Percentiles rank a stretch among this genome's conserved stretches.
Conservation (phyloP, 2,329 filamentous ascomycete genomes). For the Claviceps citrina region DNA sequence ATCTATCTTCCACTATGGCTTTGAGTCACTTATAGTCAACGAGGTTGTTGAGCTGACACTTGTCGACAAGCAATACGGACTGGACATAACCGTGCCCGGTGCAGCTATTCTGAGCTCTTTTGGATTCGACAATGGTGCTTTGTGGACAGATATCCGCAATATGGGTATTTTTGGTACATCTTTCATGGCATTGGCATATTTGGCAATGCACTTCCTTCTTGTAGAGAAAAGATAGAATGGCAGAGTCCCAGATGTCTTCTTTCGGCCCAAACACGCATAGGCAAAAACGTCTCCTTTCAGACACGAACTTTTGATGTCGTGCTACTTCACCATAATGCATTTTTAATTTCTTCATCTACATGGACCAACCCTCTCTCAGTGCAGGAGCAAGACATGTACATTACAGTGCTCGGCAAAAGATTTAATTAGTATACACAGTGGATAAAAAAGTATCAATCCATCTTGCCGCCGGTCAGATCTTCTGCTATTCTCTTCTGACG, state of each 20-base stretch:
- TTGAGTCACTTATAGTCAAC: slow-evolving; percentile 92
- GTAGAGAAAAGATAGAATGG: slow-evolving; percentile 55
- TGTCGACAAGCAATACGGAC: slow-evolving; percentile 84
- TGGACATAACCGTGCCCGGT: slow-evolving; percentile 91
- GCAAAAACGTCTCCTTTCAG: neutral
- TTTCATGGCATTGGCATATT: slow-evolving; percentile 80
- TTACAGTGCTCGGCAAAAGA: neutral
- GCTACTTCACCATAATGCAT: too few species aligned
- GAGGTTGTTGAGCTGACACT: slow-evolving; percentile 83
- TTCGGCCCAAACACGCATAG: neutral
- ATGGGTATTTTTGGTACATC: slow-evolving; percentile 66
- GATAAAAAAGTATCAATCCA: slow-evolving; percentile 15
- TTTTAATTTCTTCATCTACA: too few species aligned
- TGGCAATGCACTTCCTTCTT: slow-evolving; percentile 82
- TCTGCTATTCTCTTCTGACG: slow-evolving; percentile 42
- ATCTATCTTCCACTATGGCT: slow-evolving; percentile 96
- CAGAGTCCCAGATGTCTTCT: neutral
- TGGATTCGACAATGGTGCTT: slow-evolving; percentile 74
- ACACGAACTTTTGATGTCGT: neutral
- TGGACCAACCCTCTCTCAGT: too few species aligned
- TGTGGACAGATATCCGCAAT: slow-evolving; percentile 74
- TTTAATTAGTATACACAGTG: neutral
- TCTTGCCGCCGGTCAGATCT: slow-evolving; percentile 44
- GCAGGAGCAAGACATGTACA: too few species aligned
- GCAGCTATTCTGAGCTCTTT: slow-evolving; percentile 89